Conservation (phyloP, 768 basidiomycete genomes). For the Termitomyces sp. region DNA sequence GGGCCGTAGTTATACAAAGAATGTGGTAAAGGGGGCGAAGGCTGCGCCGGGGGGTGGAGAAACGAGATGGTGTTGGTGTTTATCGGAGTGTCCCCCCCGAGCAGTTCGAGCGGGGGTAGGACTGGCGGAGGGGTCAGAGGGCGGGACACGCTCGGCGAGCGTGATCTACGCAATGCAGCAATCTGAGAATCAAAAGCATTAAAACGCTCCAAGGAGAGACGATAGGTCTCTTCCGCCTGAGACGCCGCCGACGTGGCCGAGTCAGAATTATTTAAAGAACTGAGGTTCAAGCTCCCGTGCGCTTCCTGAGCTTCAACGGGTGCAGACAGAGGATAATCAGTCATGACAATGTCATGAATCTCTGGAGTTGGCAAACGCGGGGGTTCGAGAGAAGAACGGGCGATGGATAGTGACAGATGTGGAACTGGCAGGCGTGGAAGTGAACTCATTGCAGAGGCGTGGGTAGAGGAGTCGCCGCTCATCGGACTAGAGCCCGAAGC, state of each 20-base stretch:
- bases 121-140: constrained; percentile 26
- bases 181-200: constrained; percentile 51
- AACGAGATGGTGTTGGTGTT: constrained; percentile 15
- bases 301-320: constrained; percentile 15
- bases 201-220: constrained; percentile 44
- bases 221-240: constrained; percentile 24
- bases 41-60: constrained; percentile 18
- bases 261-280: too few relatives aligned
- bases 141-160: constrained; percentile 18
- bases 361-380: constrained; percentile 39
- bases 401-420: constrained; percentile 13
- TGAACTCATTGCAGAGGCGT: constrained; percentile 3
- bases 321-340: constrained; percentile 26
- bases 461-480: constrained; percentile 3
- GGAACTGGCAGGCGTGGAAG: constrained; percentile 16
- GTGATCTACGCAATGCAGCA: constrained; percentile 38
- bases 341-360: constrained; percentile 48
- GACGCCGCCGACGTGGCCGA: too few relatives aligned
- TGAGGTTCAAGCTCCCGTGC: too few relatives aligned
- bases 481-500: constrained; percentile 20
- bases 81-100: constrained; percentile 13
- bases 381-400: constrained; percentile 18
- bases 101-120: constrained; percentile 29
- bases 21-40: constrained; percentile 17
- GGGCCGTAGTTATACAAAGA: constrained; percentile 9